These are phyloP conservation scores for Nicotiana knightiana DNA, from an alignment of 257 asterid species.

Conservation along the genomic window DNA sequence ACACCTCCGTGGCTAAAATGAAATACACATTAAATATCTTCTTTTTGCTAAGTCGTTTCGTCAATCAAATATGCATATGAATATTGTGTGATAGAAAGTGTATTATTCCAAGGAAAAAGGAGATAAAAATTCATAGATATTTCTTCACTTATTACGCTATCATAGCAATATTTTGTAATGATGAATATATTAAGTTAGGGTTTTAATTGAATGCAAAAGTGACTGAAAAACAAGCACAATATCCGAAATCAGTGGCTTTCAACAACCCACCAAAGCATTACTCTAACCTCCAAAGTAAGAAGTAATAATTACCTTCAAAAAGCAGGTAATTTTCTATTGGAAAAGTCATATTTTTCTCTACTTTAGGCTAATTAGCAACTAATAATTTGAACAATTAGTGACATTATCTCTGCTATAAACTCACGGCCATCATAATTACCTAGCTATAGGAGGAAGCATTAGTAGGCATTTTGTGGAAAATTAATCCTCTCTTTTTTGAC, in stretches of 20 bases:
- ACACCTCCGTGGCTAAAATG: neutral
- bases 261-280: constrained; percentile 22
- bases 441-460: neutral
- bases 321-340: constrained; percentile 10
- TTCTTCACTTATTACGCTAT: neutral
- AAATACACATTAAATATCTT: too few relatives aligned
- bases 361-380: constrained; percentile 19
- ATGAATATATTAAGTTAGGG: neutral
- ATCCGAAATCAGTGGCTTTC: constrained; percentile 55
- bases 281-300: constrained; percentile 4
- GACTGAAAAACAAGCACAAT: neutral
- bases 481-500: neutral
- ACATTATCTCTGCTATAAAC: neutral
- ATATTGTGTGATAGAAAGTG: neutral
- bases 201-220: neutral
- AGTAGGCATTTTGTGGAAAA: neutral
- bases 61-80: neutral
- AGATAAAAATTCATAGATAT: neutral
- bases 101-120: neutral
- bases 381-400: constrained; percentile 18
- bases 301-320: constrained; percentile 8
- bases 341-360: constrained; percentile 10
- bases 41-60: neutral
- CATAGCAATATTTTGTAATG: neutral
- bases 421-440: constrained; percentile 30